Evolutionary conservation across 116 monocot species (phyloP), one percentile per base, ranked within the genome.

Genomic region (Papilionanthe hybrid): DNA sequence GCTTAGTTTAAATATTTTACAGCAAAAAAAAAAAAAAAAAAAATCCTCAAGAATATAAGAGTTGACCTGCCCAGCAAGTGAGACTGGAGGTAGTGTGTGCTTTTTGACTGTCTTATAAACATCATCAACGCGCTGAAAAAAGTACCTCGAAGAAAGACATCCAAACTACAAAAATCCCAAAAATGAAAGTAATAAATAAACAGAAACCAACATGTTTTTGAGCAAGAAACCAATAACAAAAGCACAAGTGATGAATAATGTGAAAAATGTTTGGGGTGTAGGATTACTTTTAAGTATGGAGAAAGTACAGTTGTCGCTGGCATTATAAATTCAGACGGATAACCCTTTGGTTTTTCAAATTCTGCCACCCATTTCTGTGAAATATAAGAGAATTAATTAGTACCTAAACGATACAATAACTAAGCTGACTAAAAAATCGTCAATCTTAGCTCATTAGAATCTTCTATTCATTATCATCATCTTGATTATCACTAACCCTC

Each of bases 341-440:
- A 85, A 56, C 96, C 88, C 81, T 96, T 96, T 13, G 96, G 96
- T 86, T 96, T 96, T 86, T 96, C 96, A 87, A 93, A 96, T n/a
- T 89, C 91, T 42, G 91, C 91, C 13, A 96, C 88, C 93, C 91
- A 91, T n/a, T 87, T 84, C 96, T 96, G 77, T 55, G 72, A 74
- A 18, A 77, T 71, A 37, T 37, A 71, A 15, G 5, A 5, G 9
- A 63, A 15, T 63, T 63, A 63, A 27, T 27, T 25, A 63, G 63
- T 23, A 10, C 23, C 25, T 7, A 32, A 32, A 32, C 32, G 32
- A 32, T 32, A 32, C 32, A 32, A 32, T 32, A 32, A 32, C 1
- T 32, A 32, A 32, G 32, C 2, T 32, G 2, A 32, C 1, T 32
- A 32, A 32, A 32, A 3, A 32, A 32, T 32, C 32, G 32, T 32